Conservation (phyloP, 1,284 basidiomycete species). For the Inonotus hispidus region DNA sequence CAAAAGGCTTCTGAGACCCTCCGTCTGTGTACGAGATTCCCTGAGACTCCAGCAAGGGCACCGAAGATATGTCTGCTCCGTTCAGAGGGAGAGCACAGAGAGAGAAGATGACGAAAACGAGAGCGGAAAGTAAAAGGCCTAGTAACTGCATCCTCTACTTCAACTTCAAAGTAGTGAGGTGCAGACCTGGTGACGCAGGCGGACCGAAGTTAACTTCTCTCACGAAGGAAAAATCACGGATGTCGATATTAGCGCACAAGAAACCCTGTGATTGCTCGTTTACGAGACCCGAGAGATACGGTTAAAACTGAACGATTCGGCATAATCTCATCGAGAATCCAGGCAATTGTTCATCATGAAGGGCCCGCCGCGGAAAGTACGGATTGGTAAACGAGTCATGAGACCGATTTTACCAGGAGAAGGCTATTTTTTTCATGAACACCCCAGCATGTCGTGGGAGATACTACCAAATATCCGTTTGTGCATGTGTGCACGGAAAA, state of each 20-base stretch:
- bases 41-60: constrained; percentile 47
- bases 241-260: neutral
- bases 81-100: constrained; percentile 40
- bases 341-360: too few species aligned
- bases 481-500: too few species aligned
- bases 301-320: neutral
- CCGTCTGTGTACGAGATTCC: constrained; percentile 46
- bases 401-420: too few species aligned
- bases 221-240: neutral
- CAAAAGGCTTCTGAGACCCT: constrained; percentile 40
- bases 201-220: neutral
- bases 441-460: too few species aligned
- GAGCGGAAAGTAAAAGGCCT: neutral
- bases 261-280: neutral
- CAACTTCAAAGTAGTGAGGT: neutral
- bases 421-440: too few species aligned
- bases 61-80: constrained; percentile 57
- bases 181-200: neutral
- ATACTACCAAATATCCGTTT: too few species aligned
- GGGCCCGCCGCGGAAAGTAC: too few species aligned
- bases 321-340: too few species aligned
- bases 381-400: too few species aligned
- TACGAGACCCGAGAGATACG: neutral
- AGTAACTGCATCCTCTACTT: neutral
- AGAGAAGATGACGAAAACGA: neutral